Evolutionary conservation across 257 asterid genomes (phyloP).

Genomic region (Solanum lycopersicoides): DNA sequence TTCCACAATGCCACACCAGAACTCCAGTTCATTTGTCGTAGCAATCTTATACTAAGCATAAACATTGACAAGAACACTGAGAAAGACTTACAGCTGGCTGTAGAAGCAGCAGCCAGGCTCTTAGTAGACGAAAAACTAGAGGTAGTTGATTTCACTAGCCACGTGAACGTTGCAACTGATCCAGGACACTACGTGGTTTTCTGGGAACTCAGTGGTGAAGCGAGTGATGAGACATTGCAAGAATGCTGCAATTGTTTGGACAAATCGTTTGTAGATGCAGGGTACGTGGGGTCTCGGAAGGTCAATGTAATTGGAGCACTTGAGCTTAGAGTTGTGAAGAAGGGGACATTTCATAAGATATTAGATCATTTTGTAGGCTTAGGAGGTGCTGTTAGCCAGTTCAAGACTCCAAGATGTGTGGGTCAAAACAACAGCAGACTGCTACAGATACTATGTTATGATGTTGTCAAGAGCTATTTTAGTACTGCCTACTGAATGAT

Average conservation of each 20-base stretch:
- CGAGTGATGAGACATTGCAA: constrained; percentile 34
- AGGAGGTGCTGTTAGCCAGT: constrained; percentile 97
- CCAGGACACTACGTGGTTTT: constrained; percentile 76
- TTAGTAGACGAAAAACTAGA: constrained; percentile 57
- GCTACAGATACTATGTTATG: constrained; percentile 46
- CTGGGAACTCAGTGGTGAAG: constrained; percentile 77
- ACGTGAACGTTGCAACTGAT: constrained; percentile 34
- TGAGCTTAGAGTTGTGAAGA: constrained; percentile 62
- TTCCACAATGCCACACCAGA: constrained; percentile 84
- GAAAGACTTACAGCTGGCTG: constrained; percentile 78
- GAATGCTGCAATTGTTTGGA: constrained; percentile 91
- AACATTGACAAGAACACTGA: constrained; percentile 96
- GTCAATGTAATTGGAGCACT: constrained; percentile 47
- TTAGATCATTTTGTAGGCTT: constrained; percentile 78
- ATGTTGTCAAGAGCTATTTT: constrained; percentile 52
- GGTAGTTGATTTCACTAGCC: constrained; percentile 85
- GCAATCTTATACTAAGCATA: constrained; percentile 70
- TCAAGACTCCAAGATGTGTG: constrained; percentile 89
- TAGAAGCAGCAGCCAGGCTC: constrained; percentile 55
- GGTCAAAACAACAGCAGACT: constrained; percentile 44
- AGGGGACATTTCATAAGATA: constrained; percentile 80
- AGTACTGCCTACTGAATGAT: constrained; percentile 39
- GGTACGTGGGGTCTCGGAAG: constrained; percentile 70
- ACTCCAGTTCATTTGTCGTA: constrained; percentile 76
- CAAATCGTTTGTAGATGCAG: constrained; percentile 62